A percentile compares a stretch with the other conserved stretches of the same genome.
phyloP scores from a whole-genome alignment of 2,329 filamentous ascomycete species.

The Trichothecium sympodiale region DNA sequence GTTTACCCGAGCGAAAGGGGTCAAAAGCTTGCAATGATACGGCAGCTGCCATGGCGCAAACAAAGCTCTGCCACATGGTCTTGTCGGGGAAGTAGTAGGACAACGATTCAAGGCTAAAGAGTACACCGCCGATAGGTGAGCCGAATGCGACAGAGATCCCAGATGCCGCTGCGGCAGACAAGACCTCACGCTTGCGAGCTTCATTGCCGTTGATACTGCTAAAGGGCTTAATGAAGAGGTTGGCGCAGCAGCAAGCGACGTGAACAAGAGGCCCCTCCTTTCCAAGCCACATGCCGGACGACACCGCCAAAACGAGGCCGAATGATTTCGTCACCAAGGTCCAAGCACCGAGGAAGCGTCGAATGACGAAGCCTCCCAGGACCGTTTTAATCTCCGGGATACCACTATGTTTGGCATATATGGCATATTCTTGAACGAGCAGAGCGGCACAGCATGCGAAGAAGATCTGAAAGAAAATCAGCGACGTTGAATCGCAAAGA shows the following conservation, averaged over 20 bases:
- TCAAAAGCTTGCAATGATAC: slow-evolving; percentile 88
- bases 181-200: slow-evolving; percentile 83
- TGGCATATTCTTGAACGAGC: slow-evolving; percentile 72
- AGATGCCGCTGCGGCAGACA: slow-evolving; percentile 84
- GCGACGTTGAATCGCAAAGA: background rate
- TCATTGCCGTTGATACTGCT: slow-evolving; percentile 73
- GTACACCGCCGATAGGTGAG: slow-evolving; percentile 83
- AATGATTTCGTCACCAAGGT: slow-evolving; percentile 83
- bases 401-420: slow-evolving; percentile 87
- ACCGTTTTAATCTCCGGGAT: slow-evolving; percentile 98
- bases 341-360: slow-evolving; percentile 76
- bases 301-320: slow-evolving; percentile 79
- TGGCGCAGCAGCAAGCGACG: slow-evolving; percentile 92
- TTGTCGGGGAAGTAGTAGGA: slow-evolving; percentile 98
- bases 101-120: slow-evolving; percentile 89
- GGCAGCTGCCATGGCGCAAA: slow-evolving; percentile 97
- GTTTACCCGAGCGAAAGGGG: slow-evolving; percentile 88
- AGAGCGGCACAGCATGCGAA: slow-evolving; percentile 71
- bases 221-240: slow-evolving; percentile 86
- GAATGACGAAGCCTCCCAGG: slow-evolving; percentile 85
- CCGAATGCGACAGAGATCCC: slow-evolving; percentile 93
- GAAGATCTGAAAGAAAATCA: slow-evolving; percentile 41
- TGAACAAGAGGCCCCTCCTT: slow-evolving; percentile 95
- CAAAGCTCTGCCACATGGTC: slow-evolving; percentile 99
- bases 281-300: slow-evolving; percentile 90